Evolutionary conservation across 176 grass and related monocot species (phyloP), one percentile per base, ranked within the genome.

Genomic region (Puccinellia tenuiflora): DNA sequence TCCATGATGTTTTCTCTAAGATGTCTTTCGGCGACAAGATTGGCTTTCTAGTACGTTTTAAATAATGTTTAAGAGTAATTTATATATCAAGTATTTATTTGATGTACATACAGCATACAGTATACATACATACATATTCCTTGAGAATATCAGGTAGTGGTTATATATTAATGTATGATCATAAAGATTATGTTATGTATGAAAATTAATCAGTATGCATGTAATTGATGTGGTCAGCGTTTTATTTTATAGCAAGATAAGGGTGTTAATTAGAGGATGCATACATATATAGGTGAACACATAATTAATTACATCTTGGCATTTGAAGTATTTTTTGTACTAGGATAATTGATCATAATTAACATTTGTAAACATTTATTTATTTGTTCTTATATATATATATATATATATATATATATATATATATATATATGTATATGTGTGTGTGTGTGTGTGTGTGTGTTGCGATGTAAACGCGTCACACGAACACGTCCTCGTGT

Each of bases 1-100:
- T 91, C 78, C 82, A 55, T 66, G 78, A 66, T 17, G 31, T 68
- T 55, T 85, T 85, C 78, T 71, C 73, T 12, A 88, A 50, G 65
- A 91, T 91, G 90, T 70, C 90, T 38, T 55, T 88, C 9, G 71
- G 78, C 17, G 90, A 91, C 77, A 88, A 88, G 77, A 79, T 91
- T 39, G 16, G 81, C 82, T 91, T 91, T 47, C 33, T 91, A 4
- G 90, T 91, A 86, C 6, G 79, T 55, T 75, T 45, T 40, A 46
- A 86, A 47, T 29, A 55, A 55, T 55, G 53, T 59, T 35, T 65
- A 80, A 31, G 33, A 68, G 20, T 38, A 25, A 40, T 35, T n/a
- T 73, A n/a, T 66, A 34, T 39, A 73, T 30, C 2, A 54, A 50
- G 26, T 53, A 24, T 73, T 55, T 55, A 55, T 22, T 55, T 55